Percentiles rank a stretch among this genome's conserved stretches.
Conservation (phyloP, 495 filamentous ascomycete species). For the Corynascus novoguineensis region DNA sequence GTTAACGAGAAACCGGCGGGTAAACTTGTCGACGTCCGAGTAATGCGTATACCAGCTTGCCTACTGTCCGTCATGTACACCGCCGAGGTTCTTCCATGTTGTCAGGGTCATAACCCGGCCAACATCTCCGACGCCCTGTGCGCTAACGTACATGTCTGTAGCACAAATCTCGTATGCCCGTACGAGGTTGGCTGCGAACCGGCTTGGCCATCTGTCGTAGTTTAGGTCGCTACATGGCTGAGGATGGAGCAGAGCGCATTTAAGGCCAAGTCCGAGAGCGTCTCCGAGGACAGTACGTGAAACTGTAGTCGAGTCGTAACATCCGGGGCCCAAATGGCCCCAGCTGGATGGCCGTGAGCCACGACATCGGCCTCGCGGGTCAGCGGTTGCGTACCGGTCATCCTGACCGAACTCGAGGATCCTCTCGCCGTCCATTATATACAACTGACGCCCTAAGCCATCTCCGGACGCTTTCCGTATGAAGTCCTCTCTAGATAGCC, state of each 20-base stretch:
- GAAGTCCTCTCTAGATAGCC: too few relatives aligned
- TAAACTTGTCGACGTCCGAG: too few relatives aligned
- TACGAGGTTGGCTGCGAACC: background rate
- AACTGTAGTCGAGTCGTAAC: background rate
- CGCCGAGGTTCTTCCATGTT: slow-evolving; percentile 2
- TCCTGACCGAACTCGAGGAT: too few relatives aligned
- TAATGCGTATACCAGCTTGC: too few relatives aligned
- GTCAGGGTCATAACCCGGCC: background rate
- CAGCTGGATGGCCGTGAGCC: too few relatives aligned
- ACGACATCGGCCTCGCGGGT: too few relatives aligned
- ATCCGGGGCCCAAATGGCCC: too few relatives aligned
- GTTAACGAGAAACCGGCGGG: too few relatives aligned
- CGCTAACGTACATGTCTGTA: background rate
- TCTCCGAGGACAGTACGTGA: background rate
- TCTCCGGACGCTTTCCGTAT: too few relatives aligned
- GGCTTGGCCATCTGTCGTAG: background rate
- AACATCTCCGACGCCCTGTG: background rate
- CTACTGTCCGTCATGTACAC: background rate
- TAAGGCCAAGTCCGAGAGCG: background rate
- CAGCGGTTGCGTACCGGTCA: too few relatives aligned
- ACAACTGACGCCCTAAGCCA: too few relatives aligned
- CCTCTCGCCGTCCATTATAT: too few relatives aligned
- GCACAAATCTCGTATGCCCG: background rate
- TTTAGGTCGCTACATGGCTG: background rate
- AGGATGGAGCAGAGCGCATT: background rate